These are phyloP conservation scores for Sextonia rubra DNA, from an alignment of 164 flowering plant species.

Conservation along the genomic window DNA sequence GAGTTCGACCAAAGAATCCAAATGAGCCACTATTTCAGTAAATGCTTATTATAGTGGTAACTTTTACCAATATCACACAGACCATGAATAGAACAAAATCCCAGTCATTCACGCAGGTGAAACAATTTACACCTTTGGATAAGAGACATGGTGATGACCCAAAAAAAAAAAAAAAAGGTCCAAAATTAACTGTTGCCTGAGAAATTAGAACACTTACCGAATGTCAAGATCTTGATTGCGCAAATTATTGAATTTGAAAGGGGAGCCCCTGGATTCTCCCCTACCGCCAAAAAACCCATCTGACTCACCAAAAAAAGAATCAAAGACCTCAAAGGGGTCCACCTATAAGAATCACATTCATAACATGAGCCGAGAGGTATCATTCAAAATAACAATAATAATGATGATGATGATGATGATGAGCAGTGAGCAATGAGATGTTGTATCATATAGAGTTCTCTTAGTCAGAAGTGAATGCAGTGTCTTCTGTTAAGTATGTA, in stretches of 20 bases:
- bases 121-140: too few species aligned
- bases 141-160: background rate
- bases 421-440: background rate
- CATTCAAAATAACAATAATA: too few species aligned
- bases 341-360: constrained; percentile 35
- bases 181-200: background rate
- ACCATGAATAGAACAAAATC: too few species aligned
- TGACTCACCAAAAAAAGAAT: constrained; percentile 69
- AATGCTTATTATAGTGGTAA: too few species aligned
- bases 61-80: too few species aligned
- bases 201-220: constrained; percentile 36
- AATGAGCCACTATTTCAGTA: too few species aligned
- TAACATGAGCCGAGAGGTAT: background rate
- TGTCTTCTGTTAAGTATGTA: background rate
- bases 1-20: too few species aligned
- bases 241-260: constrained; percentile 36
- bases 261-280: constrained; percentile 38
- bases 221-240: constrained; percentile 54
- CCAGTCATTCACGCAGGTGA: too few species aligned
- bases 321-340: constrained; percentile 85
- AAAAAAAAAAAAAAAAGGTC: background rate
- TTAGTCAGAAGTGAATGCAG: background rate
- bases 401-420: too few species aligned
- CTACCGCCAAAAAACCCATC: constrained; percentile 61
- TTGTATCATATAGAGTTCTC: background rate